Conservation (phyloP, 2,329 filamentous ascomycete species). For the Fusarium floridanum region DNA sequence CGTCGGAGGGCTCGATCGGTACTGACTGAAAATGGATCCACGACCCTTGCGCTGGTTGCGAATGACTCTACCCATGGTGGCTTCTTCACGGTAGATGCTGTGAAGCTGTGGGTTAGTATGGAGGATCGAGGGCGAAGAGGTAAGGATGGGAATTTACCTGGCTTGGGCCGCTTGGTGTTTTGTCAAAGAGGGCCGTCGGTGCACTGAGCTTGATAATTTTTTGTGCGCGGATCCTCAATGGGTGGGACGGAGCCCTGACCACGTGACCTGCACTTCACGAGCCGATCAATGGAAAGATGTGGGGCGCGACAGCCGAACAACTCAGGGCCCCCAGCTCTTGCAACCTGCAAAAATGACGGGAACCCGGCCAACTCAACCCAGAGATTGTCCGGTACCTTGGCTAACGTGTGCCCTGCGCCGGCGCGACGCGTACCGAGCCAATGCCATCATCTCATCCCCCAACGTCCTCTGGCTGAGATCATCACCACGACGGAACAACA, state of each 20-base stretch:
- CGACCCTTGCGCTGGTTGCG: constrained; percentile 75
- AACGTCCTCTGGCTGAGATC: constrained; percentile 32
- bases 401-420: constrained; percentile 4
- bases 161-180: constrained; percentile 57
- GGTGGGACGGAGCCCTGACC: constrained; percentile 51
- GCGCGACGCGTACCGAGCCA: constrained; percentile 26
- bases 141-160: constrained; percentile 52
- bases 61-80: constrained; percentile 71
- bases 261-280: constrained; percentile 52
- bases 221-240: constrained; percentile 52
- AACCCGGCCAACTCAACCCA: constrained; percentile 6
- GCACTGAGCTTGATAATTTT: constrained; percentile 51
- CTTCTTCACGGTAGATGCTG: constrained; percentile 52
- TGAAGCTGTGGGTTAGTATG: constrained; percentile 48
- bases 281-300: not conserved
- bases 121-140: constrained; percentile 44
- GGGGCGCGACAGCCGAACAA: constrained; percentile 21
- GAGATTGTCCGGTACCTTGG: constrained; percentile 24
- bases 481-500: constrained; percentile 25
- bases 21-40: constrained; percentile 70
- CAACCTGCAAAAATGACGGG: constrained; percentile 7
- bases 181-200: constrained; percentile 50
- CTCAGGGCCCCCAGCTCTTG: constrained; percentile 11
- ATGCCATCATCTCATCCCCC: constrained; percentile 22
- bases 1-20: constrained; percentile 42